phyloP scores from a whole-genome alignment of 768 basidiomycete genomes.

The Lactarius hengduanensis region DNA sequence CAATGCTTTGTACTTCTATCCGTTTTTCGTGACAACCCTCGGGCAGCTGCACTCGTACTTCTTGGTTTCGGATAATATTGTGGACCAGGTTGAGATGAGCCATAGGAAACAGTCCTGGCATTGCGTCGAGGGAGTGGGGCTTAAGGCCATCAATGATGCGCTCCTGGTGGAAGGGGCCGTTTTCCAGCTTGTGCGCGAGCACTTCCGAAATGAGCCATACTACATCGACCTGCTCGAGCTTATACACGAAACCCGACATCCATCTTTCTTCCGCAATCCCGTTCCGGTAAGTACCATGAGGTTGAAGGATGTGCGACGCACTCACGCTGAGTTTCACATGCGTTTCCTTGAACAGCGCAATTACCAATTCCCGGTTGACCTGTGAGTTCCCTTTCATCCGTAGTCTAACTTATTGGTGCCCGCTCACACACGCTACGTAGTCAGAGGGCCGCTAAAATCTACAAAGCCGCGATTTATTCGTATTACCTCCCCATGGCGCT shows the following conservation, averaged over 20 bases:
- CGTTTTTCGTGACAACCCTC: not conserved
- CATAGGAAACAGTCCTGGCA: conserved; percentile 97
- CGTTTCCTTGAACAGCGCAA: not conserved
- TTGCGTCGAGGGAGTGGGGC: conserved; percentile 60
- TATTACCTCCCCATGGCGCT: conserved; percentile 98
- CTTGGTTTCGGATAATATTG: conserved; percentile 94
- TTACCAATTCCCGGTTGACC: conserved; percentile 81
- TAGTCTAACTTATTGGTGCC: not conserved
- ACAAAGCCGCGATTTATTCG: conserved; percentile 97
- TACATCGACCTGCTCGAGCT: conserved; percentile 90
- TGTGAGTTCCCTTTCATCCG: conserved; percentile 44
- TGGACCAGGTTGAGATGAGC: conserved; percentile 91
- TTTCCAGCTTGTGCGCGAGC: conserved; percentile 81
- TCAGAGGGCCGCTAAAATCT: conserved; percentile 88
- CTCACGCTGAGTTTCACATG: not conserved
- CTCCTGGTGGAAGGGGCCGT: conserved; percentile 96
- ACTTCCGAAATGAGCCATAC: conserved; percentile 76
- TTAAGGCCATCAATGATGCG: conserved; percentile 92
- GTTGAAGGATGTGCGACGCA: not conserved
- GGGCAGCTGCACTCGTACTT: conserved; percentile 92
- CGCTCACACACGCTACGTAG: conserved; percentile 40
- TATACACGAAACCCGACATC: conserved; percentile 71
- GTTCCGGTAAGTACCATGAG: not conserved
- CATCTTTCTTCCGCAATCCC: conserved; percentile 23
- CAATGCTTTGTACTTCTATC: not conserved